Percentiles rank a stretch among this genome's conserved stretches.
These are phyloP conservation scores for Yamadazyma oceani DNA, from an alignment of 1,139 yeast species.

Conservation along the genomic window DNA sequence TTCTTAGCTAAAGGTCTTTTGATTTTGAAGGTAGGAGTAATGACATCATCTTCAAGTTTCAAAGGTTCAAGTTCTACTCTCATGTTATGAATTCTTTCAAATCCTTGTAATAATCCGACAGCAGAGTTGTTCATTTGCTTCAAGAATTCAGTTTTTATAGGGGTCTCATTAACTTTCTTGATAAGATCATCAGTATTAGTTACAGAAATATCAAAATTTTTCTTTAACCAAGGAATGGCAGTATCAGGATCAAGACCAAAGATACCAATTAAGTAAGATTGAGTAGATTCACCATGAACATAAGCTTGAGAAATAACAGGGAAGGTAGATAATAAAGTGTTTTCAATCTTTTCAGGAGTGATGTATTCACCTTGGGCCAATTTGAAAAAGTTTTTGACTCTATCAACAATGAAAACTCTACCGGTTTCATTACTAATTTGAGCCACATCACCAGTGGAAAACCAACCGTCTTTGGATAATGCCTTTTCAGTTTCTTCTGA, in stretches of 20 bases:
- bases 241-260: conserved; percentile 42
- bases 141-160: conserved; percentile 26
- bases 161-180: conserved; percentile 24
- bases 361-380: conserved; percentile 81
- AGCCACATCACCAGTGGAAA: conserved; percentile 76
- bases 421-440: conserved; percentile 50
- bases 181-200: conserved; percentile 23
- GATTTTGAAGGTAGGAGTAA: conserved; percentile 44
- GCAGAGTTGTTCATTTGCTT: conserved; percentile 29
- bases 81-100: conserved; percentile 39
- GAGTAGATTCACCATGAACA: conserved; percentile 42
- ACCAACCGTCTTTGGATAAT: conserved; percentile 53
- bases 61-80: conserved; percentile 39
- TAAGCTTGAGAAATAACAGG: conserved; percentile 56
- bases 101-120: conserved; percentile 27
- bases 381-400: conserved; percentile 81
- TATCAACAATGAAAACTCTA: conserved; percentile 61
- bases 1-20: conserved; percentile 39
- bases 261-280: conserved; percentile 32
- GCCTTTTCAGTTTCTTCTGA: conserved; percentile 33
- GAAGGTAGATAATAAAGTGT: conserved; percentile 54
- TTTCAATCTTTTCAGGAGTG: conserved; percentile 77
- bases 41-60: conserved; percentile 36
- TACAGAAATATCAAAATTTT: conserved; percentile 14
- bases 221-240: conserved; percentile 21